Evolutionary conservation across 2,329 filamentous ascomycete species (phyloP), one percentile per base, ranked within the genome.

Genomic region (Cryphonectria carpinicola): DNA sequence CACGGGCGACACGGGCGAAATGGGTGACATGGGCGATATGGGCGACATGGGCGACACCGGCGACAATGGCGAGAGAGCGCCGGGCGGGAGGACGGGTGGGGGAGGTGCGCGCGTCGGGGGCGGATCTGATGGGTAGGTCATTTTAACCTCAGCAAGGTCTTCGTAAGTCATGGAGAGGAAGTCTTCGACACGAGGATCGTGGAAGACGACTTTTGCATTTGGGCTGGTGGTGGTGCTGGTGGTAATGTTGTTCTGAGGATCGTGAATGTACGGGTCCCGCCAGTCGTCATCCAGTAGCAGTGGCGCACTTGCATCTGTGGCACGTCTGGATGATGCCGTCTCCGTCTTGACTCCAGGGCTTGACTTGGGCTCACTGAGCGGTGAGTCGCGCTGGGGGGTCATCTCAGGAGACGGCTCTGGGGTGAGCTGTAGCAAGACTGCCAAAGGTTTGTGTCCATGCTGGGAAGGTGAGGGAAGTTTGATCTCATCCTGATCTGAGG

Each of bases 161-260:
- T 89, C 87, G 71, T 89, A 87, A 70, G 82, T 85, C 7, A 89
- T 79, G 28, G 82, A 81, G 67, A 87, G 80, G 66, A 89, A 88
- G 54, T 89, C 87, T 25, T 83, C 81, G 32, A 88, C 78, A 52
- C 83, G 83, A 7, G 87, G 87, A 74, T 88, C 87, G 62, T 80
- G 79, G 4, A 88, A 80, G 1, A 82, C 80, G 1, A 79, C 76
- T 68, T 80, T 80, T 39, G 76, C 74, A 25, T 78, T 76, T 1
- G 79, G 77, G 65, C 69, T 49, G 64, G 74, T 73, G 43, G 43
- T 49, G 43, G 5, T 49, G 46, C 22, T 49, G 46, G 5, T 49
- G 46, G 46, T 49, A 17, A 1, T 73, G 46, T 74, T 72, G 13
- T 80, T 60, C 73, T 74, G 64, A 49, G 71, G 22, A 67, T 67